These are phyloP conservation scores for Mortierella sp. DNA, from an alignment of 371 early-diverging fungal genomes.

Conservation along the genomic window DNA sequence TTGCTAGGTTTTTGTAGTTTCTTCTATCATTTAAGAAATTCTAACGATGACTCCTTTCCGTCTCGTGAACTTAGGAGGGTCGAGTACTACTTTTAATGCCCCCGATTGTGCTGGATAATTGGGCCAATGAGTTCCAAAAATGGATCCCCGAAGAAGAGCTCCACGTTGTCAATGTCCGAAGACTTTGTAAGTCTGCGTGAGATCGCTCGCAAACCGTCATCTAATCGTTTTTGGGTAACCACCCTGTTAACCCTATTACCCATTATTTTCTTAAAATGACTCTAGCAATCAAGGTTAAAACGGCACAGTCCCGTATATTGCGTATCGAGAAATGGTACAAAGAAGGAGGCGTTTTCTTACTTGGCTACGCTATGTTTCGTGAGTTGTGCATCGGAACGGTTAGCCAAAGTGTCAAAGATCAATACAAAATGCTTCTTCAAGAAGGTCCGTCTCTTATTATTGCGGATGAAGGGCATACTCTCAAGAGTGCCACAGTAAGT, in stretches of 20 bases:
- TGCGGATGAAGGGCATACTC: conserved; percentile 89
- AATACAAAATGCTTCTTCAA: conserved; percentile 56
- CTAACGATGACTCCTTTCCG: not conserved
- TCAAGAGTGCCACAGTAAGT: conserved; percentile 74
- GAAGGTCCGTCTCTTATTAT: conserved; percentile 80
- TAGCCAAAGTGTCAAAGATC: not conserved
- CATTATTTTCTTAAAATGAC: not conserved
- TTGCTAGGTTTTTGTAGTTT: conserved; percentile 13
- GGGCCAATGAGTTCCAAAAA: conserved; percentile 79
- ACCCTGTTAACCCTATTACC: not conserved
- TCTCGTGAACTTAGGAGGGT: conserved; percentile 57
- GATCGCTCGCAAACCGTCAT: not conserved
- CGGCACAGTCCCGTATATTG: not conserved
- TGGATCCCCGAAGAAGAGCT: conserved; percentile 67
- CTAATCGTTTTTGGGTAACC: not conserved
- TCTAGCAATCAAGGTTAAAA: conserved; percentile 7
- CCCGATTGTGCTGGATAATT: conserved; percentile 79
- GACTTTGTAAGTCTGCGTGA: conserved; percentile 27
- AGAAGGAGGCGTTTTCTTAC: conserved; percentile 74
- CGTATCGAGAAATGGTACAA: conserved; percentile 65
- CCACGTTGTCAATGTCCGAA: conserved; percentile 35
- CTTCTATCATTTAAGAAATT: not conserved
- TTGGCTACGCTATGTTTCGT: conserved; percentile 75
- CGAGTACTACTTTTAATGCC: conserved; percentile 89
- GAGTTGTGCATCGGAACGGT: conserved; percentile 11